phyloP scores from a whole-genome alignment of 208 protist species.

The Acanthamoeba castellanii region DNA sequence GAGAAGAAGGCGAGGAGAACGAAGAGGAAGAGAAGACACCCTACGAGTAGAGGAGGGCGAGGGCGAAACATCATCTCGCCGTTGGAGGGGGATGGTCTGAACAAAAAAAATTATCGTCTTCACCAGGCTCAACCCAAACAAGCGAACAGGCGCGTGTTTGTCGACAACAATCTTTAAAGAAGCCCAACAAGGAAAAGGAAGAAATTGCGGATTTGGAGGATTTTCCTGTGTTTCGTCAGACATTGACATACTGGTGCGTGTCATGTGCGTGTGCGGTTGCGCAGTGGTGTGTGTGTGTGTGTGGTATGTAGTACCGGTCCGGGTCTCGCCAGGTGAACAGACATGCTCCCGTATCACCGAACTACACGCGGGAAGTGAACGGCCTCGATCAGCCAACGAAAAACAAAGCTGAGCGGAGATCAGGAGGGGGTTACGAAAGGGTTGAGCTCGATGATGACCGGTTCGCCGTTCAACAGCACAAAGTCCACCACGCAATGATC shows the following conservation, averaged over 20 bases:
- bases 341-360: conserved; percentile 1
- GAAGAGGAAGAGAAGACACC: not conserved
- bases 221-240: not conserved
- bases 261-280: not conserved
- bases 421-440: not conserved
- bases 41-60: not conserved
- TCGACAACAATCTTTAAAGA: no score
- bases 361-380: not conserved
- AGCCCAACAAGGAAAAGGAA: no score
- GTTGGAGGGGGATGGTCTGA: no score
- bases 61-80: no score
- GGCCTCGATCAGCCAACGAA: not conserved
- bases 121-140: no score
- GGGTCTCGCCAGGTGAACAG: conserved; percentile 2
- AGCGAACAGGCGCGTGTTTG: no score
- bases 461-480: not conserved
- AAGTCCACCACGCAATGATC: conserved; percentile 21
- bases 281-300: no score
- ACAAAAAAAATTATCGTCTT: no score
- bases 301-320: not conserved
- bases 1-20: not conserved
- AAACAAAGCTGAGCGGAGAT: not conserved
- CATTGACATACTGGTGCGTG: not conserved
- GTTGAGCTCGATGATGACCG: conserved; percentile 20
- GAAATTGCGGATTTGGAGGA: no score